Percentiles rank a stretch among this genome's conserved stretches.
phyloP scores from a whole-genome alignment of 2,329 filamentous ascomycete species.

The Pseudocercospora macadamiae region DNA sequence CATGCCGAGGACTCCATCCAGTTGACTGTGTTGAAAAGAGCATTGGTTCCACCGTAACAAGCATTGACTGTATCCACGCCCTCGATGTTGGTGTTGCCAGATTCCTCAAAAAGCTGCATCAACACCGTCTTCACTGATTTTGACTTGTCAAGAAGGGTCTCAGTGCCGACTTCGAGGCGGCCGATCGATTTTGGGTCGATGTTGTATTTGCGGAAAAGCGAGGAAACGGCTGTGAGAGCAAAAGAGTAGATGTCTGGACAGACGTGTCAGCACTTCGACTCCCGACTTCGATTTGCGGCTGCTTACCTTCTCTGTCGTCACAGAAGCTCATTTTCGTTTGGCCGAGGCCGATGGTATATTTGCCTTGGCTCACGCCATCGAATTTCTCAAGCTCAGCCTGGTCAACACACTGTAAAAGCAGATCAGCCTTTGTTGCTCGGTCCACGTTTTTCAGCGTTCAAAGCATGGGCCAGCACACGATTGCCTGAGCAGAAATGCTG shows the following conservation, averaged over 20 bases:
- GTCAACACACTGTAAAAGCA: slow-evolving; percentile 52
- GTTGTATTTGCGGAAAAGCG: slow-evolving; percentile 56
- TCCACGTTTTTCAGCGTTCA: no score
- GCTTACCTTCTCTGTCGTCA: slow-evolving; percentile 55
- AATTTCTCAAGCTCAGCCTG: slow-evolving; percentile 58
- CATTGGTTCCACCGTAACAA: slow-evolving; percentile 59
- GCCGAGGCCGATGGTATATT: slow-evolving; percentile 59
- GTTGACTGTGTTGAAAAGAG: slow-evolving; percentile 57
- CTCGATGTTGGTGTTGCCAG: slow-evolving; percentile 58
- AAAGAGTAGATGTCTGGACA: slow-evolving; percentile 56
- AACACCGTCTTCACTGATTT: slow-evolving; percentile 59
- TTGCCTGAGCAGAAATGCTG: no score
- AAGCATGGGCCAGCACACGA: no score
- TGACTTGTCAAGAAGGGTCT: slow-evolving; percentile 59
- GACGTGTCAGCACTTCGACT: neutral
- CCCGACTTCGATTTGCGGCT: neutral
- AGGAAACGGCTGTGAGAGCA: slow-evolving; percentile 55
- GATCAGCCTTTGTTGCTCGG: slow-evolving; percentile 27
- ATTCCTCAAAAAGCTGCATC: slow-evolving; percentile 56
- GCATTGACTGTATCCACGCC: slow-evolving; percentile 58
- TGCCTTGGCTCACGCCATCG: slow-evolving; percentile 56
- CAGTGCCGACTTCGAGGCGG: slow-evolving; percentile 57
- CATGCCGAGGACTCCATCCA: slow-evolving; percentile 59
- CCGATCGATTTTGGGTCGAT: slow-evolving; percentile 56
- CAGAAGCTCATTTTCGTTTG: slow-evolving; percentile 61